Evolutionary conservation across 2,329 filamentous ascomycete genomes (phyloP), one percentile per base, ranked within the genome.

Genomic region (Trichoderma brevicompactum): DNA sequence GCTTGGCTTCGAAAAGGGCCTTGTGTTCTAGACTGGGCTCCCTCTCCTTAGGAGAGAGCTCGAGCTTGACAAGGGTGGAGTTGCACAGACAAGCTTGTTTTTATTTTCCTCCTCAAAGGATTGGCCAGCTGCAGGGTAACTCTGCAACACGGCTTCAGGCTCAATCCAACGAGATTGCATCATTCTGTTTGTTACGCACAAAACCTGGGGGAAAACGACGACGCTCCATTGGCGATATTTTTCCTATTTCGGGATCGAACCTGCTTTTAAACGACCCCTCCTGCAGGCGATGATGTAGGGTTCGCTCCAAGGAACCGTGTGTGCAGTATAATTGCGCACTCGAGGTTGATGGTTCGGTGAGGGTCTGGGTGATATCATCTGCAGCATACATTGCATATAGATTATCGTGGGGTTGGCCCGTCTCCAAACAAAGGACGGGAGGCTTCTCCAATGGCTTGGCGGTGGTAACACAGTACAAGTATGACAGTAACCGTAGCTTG

Each of bases 331-430:
- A 41, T 43, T 38, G 32, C 34, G 50, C 34, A 17, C 32, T 17
- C 15, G 32, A 53, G 4, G 50, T 19, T 8, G 17, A 19, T 17
- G 19, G 19, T 53, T 43, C 48, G 48, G 17, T 32, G 38, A 62
- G 48, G 48, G 46, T 43, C 28, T 19, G 44, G 32, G 59, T 62
- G 59, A 62, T 62, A 53, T 62, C 59, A 62, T 53, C 59, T 62
- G 59, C 48, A 53, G 48, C 48, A 28, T 58, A 32, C 55, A 46
- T 58, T 48, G 41, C 38, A 55, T 41, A 41, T 19, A 32, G 43
- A 59, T 59, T 53, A 62, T 62, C 59, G 59, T 40, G 59, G 59
- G 59, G 59, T 62, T 36, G 59, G 53, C 43, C 10, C 17, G 46
- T 8, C 38, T 52, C 38, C 48, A 34, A 32, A 23, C 23, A 32